These are phyloP conservation scores for Aspergillus luchuensis DNA, from an alignment of 2,329 filamentous ascomycete genomes.

Conservation along the genomic window DNA sequence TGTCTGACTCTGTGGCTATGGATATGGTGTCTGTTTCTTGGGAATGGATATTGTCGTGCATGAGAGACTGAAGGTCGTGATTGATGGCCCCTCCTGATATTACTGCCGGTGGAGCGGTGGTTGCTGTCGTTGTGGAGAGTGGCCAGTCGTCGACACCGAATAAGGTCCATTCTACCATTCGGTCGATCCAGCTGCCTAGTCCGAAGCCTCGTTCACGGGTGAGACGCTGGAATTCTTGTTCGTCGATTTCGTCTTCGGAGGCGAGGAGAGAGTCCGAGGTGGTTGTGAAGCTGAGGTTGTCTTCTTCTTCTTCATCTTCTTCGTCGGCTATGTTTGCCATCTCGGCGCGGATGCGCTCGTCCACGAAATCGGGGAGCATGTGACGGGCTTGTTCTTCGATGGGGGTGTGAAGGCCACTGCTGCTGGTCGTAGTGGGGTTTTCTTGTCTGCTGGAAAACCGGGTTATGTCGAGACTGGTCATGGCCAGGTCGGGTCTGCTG, in stretches of 20 bases:
- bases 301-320: conserved; percentile 16
- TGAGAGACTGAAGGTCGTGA: not conserved
- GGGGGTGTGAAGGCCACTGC: not conserved
- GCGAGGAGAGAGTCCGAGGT: conserved; percentile 9
- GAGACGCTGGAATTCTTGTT: conserved; percentile 56
- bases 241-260: conserved; percentile 45
- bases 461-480: conserved; percentile 22
- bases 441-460: not conserved
- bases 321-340: conserved; percentile 33
- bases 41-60: not conserved
- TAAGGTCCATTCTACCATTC: conserved; percentile 59
- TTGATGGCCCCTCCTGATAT: not conserved
- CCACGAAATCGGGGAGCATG: conserved; percentile 54
- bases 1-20: conserved; percentile 29
- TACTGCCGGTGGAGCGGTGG: not conserved
- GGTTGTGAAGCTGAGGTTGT: not conserved
- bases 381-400: conserved; percentile 14
- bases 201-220: conserved; percentile 57
- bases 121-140: conserved; percentile 7
- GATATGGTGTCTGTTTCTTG: conserved; percentile 18
- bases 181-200: conserved; percentile 59
- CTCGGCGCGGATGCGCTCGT: conserved; percentile 45
- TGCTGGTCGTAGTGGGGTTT: not conserved
- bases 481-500: conserved; percentile 26
- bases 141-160: conserved; percentile 55